phyloP scores from a whole-genome alignment of 768 basidiomycete genomes.

The Phaeotremella skinneri region DNA sequence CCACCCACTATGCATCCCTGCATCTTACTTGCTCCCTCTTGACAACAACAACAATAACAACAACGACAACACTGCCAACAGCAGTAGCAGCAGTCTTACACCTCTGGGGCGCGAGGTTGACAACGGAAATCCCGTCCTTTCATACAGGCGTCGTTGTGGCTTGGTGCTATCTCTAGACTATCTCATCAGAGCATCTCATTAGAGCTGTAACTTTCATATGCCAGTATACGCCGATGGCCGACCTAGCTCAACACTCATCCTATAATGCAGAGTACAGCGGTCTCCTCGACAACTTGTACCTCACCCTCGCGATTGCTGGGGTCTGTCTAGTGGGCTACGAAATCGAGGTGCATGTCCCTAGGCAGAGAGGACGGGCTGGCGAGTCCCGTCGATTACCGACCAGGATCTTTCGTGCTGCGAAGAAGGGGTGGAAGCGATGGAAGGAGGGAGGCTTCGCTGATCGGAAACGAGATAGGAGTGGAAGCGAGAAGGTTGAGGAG shows the following conservation, averaged over 20 bases:
- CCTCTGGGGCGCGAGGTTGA: no score
- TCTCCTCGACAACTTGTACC: conserved; percentile 46
- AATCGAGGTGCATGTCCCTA: conserved; percentile 42
- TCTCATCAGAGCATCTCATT: no score
- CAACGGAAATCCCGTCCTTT: no score
- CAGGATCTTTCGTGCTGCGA: conserved; percentile 19
- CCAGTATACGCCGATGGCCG: conserved; percentile 38
- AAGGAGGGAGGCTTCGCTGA: neutral
- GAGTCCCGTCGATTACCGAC: conserved; percentile 31
- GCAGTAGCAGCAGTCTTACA: no score
- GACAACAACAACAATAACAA: no score
- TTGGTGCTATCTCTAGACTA: no score
- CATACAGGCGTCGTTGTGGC: no score
- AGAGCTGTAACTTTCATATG: no score
- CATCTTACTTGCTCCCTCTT: conserved; percentile 8
- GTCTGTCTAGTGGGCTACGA: conserved; percentile 46
- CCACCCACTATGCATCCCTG: conserved; percentile 4
- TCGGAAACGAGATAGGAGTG: conserved; percentile 7
- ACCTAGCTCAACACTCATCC: conserved; percentile 36
- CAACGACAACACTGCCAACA: no score
- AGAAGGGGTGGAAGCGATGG: conserved; percentile 22
- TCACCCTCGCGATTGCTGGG: conserved; percentile 47
- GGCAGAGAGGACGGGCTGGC: conserved; percentile 41
- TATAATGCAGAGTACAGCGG: conserved; percentile 49
- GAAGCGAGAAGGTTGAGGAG: conserved; percentile 3